Evolutionary conservation across 2,329 filamentous ascomycete species (phyloP).

Genomic region (Verticillium zaregamsianum): DNA sequence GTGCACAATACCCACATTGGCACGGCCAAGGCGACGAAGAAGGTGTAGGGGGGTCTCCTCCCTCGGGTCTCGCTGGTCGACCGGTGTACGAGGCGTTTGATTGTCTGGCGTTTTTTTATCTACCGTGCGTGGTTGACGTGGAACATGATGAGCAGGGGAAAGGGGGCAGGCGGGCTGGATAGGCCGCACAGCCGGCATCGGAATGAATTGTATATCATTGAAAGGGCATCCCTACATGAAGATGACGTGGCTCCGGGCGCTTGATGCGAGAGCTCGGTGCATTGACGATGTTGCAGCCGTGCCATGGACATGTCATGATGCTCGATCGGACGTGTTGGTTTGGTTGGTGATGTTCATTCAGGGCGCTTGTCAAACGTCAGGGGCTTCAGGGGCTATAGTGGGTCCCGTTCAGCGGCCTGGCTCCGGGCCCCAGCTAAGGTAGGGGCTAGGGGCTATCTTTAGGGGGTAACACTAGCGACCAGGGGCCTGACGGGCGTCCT

Average conservation of each 20-base stretch:
- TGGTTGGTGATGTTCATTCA: not conserved
- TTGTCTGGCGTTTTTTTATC: not conserved
- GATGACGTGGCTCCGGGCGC: not conserved
- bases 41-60: conserved; percentile 24
- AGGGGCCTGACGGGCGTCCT: not conserved
- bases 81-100: not conserved
- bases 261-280: not conserved
- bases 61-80: not conserved
- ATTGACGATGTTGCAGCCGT: not conserved
- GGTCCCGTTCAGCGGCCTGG: not conserved
- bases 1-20: conserved; percentile 90
- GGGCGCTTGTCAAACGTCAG: not conserved
- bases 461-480: too few relatives aligned
- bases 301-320: too few relatives aligned
- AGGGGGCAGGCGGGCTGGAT: not conserved
- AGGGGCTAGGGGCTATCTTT: too few relatives aligned
- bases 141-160: not conserved
- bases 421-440: too few relatives aligned
- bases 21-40: conserved; percentile 73
- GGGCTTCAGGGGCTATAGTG: not conserved
- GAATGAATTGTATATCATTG: not conserved
- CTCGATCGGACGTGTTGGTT: too few relatives aligned
- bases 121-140: not conserved
- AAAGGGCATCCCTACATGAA: not conserved
- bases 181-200: not conserved